A percentile compares a stretch with the other conserved stretches of the same genome.
Evolutionary conservation across 257 asterid species (phyloP).

Genomic region (Prunella vulgaris): DNA sequence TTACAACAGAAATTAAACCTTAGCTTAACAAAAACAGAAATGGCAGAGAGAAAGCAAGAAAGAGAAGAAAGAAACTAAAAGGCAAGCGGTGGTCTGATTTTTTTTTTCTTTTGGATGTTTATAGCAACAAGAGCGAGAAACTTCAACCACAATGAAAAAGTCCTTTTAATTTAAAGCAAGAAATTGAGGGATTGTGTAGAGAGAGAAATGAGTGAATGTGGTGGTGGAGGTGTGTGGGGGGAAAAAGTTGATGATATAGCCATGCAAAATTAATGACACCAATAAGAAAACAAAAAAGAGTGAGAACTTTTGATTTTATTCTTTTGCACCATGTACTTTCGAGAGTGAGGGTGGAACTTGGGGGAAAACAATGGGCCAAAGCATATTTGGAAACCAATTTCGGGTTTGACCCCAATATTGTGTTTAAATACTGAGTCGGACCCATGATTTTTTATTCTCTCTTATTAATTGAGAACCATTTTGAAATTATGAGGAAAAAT

Average conservation of each 20-base stretch:
- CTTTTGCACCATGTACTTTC: no score
- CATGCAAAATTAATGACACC: no score
- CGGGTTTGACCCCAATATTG: no score
- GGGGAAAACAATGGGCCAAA: no score
- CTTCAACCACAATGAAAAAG: background rate
- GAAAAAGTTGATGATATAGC: no score
- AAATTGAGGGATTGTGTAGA: slow-evolving; percentile 13
- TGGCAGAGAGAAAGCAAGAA: background rate
- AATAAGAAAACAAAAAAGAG: no score
- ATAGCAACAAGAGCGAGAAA: background rate
- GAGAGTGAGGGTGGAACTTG: no score
- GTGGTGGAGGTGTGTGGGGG: no score
- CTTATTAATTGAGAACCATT: background rate
- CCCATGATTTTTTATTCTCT: no score
- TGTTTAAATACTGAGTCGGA: no score
- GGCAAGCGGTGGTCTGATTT: background rate
- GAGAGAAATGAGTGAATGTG: background rate
- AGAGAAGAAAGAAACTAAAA: background rate
- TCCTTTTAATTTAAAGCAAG: background rate
- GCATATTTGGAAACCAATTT: no score
- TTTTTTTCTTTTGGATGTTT: background rate
- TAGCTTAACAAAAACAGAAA: background rate
- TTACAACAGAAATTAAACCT: slow-evolving; percentile 7
- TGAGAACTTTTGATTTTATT: no score
- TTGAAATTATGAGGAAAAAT: background rate